Conservation (phyloP, 371 early-diverging fungal genomes). For the Conidiobolus incongruus region DNA sequence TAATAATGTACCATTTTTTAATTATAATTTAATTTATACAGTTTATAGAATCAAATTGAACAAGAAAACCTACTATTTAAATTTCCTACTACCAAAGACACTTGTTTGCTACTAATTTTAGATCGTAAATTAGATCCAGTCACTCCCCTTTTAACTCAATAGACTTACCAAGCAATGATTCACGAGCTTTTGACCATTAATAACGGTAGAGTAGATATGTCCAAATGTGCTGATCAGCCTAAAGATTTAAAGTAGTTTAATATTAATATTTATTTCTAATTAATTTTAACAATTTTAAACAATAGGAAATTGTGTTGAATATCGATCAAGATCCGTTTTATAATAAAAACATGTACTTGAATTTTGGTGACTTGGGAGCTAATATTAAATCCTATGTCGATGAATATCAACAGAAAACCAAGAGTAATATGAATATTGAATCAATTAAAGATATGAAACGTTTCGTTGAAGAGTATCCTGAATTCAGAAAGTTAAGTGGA, state of each 20-base stretch:
- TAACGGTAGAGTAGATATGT: slow-evolving; percentile 83
- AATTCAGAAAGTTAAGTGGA: slow-evolving; percentile 79
- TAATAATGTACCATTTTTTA: slow-evolving; percentile 10
- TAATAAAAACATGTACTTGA: slow-evolving; percentile 64
- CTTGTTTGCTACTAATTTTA: slow-evolving; percentile 72
- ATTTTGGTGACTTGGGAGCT: slow-evolving; percentile 84
- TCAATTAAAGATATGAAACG: slow-evolving; percentile 92
- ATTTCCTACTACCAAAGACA: slow-evolving; percentile 51
- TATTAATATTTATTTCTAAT: no score
- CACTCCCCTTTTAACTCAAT: slow-evolving; percentile 89
- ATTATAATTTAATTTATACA: neutral
- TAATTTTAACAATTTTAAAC: neutral
- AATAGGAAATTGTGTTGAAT: slow-evolving; percentile 65
- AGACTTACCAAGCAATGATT: slow-evolving; percentile 99
- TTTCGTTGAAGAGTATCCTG: slow-evolving; percentile 94
- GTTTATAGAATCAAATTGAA: slow-evolving; percentile 43
- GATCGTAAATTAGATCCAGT: slow-evolving; percentile 94
- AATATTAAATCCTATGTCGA: slow-evolving; percentile 84
- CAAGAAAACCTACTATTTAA: slow-evolving; percentile 67
- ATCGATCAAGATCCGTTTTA: slow-evolving; percentile 80
- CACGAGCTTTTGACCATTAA: slow-evolving; percentile 88
- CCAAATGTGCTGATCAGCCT: slow-evolving; percentile 50
- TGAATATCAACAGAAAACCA: slow-evolving; percentile 72
- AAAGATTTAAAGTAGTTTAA: slow-evolving; percentile 57
- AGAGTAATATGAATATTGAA: slow-evolving; percentile 74